These are phyloP conservation scores for Musa itinerans DNA, from an alignment of 176 grass and related monocot species.

Conservation along the genomic window DNA sequence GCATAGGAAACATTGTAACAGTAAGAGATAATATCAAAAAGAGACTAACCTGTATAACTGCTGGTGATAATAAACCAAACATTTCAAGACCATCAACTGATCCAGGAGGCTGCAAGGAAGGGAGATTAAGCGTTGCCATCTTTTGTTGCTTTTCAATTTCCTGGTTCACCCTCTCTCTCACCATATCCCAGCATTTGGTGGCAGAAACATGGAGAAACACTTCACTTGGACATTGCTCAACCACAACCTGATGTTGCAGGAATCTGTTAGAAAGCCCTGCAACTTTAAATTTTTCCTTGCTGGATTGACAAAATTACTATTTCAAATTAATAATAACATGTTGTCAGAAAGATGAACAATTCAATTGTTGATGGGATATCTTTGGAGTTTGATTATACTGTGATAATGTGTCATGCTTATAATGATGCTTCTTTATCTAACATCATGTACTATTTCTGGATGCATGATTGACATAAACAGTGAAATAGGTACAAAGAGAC, in stretches of 20 bases:
- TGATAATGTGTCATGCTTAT: too few species aligned
- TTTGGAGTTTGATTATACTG: too few species aligned
- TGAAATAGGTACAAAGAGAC: neutral
- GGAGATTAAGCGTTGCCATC: slow-evolving; percentile 12
- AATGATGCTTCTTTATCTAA: too few species aligned
- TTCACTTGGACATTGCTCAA: slow-evolving; percentile 14
- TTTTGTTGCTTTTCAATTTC: slow-evolving; percentile 5
- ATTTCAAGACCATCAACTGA: slow-evolving; percentile 21
- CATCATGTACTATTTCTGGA: too few species aligned
- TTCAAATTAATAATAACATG: too few species aligned
- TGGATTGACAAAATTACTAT: neutral
- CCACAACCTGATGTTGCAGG: slow-evolving; percentile 11
- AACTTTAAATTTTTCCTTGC: neutral
- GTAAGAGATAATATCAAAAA: neutral
- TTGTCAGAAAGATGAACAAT: too few species aligned
- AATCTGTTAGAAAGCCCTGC: neutral
- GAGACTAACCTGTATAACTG: slow-evolving; percentile 9
- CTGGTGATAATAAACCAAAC: slow-evolving; percentile 26
- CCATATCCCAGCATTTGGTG: slow-evolving; percentile 22
- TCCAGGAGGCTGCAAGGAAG: slow-evolving; percentile 12
- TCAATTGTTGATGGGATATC: too few species aligned
- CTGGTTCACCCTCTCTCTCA: slow-evolving; percentile 19
- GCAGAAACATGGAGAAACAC: slow-evolving; percentile 19
- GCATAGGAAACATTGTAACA: neutral
- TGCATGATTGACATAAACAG: neutral